Conservation (phyloP, 495 filamentous ascomycete genomes). For the Annulohypoxylon maeteangense region DNA sequence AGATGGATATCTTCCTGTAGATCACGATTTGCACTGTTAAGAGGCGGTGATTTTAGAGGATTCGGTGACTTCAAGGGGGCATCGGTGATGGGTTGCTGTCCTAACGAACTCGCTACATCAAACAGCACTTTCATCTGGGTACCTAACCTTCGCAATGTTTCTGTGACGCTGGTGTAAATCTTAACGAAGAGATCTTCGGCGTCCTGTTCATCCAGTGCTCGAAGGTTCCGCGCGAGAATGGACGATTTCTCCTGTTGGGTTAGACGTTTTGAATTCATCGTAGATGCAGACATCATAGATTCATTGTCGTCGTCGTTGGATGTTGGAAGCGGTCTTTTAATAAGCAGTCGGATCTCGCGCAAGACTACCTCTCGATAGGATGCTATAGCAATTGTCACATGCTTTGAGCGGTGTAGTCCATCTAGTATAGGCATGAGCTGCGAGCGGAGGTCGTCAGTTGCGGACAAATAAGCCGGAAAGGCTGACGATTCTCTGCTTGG, state of each 20-base stretch:
- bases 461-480: constrained; percentile 78
- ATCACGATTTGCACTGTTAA: constrained; percentile 54
- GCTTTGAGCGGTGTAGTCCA: constrained; percentile 81
- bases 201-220: constrained; percentile 82
- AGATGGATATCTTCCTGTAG: constrained; percentile 84
- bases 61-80: constrained; percentile 59
- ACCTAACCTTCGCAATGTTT: constrained; percentile 83
- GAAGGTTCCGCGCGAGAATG: constrained; percentile 89
- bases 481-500: constrained; percentile 72
- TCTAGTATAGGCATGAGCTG: constrained; percentile 73
- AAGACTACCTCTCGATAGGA: constrained; percentile 88
- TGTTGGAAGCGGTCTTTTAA: constrained; percentile 85
- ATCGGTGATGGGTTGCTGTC: constrained; percentile 45
- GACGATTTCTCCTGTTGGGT: constrained; percentile 90
- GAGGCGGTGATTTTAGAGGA: constrained; percentile 46
- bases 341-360: constrained; percentile 86
- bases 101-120: constrained; percentile 87
- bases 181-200: constrained; percentile 85
- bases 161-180: constrained; percentile 87
- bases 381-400: constrained; percentile 80
- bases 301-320: constrained; percentile 94
- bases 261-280: constrained; percentile 72
- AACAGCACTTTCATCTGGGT: constrained; percentile 96
- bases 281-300: constrained; percentile 87
- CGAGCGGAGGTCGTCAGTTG: constrained; percentile 73